phyloP scores from a whole-genome alignment of 2,329 filamentous ascomycete genomes.

The Calonectria ilicicola region DNA sequence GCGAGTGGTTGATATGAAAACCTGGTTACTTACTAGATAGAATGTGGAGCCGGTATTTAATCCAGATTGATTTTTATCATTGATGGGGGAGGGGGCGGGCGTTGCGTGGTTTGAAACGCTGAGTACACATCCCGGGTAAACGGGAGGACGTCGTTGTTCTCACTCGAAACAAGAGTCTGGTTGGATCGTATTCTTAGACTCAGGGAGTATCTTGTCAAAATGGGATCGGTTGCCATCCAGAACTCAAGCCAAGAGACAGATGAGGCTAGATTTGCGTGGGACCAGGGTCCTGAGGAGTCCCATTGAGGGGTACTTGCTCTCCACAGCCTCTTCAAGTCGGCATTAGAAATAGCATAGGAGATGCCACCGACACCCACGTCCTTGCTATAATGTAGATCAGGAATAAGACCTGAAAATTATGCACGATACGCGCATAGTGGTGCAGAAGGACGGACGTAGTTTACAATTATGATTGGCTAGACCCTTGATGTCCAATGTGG shows the following conservation, averaged over 20 bases:
- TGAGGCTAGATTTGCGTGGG: neutral
- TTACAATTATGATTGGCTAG: neutral
- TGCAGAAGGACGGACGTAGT: neutral
- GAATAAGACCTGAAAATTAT: neutral
- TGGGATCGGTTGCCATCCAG: neutral
- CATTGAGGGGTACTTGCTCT: neutral
- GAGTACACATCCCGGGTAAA: neutral
- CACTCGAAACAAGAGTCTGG: neutral
- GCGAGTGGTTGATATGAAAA: neutral
- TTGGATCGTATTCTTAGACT: no score
- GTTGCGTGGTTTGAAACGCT: neutral
- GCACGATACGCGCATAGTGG: neutral
- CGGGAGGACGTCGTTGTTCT: neutral
- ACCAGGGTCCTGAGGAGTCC: neutral
- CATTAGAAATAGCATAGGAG: neutral
- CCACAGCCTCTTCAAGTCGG: neutral
- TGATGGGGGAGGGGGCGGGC: no score
- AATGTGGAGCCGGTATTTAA: neutral
- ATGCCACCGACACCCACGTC: constrained; percentile 8
- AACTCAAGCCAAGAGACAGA: neutral
- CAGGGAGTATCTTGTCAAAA: neutral
- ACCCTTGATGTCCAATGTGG: neutral
- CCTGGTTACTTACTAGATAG: neutral
- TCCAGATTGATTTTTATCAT: neutral
- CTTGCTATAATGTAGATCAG: neutral